Percentiles rank a stretch among this genome's conserved stretches.
phyloP scores from a whole-genome alignment of 1,284 basidiomycete genomes.

The Earliella scabrosa region DNA sequence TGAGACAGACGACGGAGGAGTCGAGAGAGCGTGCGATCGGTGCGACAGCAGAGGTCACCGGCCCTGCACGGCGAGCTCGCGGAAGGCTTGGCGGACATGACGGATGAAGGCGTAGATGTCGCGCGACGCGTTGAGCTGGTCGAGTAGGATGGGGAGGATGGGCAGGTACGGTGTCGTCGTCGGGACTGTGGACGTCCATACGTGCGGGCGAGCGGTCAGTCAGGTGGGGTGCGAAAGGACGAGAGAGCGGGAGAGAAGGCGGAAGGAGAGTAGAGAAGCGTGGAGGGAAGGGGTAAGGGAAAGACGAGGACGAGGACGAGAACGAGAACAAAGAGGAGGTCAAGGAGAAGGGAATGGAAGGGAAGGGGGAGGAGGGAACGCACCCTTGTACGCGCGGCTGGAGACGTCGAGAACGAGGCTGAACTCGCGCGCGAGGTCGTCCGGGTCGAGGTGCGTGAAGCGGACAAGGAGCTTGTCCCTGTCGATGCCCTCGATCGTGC shows the following conservation, averaged over 20 bases:
- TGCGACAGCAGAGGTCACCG: conserved; percentile 7
- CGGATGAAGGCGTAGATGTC: conserved; percentile 70
- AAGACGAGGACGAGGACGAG: too few relatives aligned
- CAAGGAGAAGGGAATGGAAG: too few relatives aligned
- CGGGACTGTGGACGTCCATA: too few relatives aligned
- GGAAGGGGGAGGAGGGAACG: conserved; percentile 27
- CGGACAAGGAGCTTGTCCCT: conserved; percentile 73
- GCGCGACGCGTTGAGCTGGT: conserved; percentile 62
- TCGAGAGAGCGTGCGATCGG: too few relatives aligned
- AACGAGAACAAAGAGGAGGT: too few relatives aligned
- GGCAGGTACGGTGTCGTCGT: conserved; percentile 71
- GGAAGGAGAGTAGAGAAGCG: too few relatives aligned
- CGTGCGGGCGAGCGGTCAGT: too few relatives aligned
- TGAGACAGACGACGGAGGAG: too few relatives aligned
- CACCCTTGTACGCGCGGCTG: conserved; percentile 66
- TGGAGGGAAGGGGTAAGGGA: too few relatives aligned
- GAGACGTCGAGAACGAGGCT: conserved; percentile 80
- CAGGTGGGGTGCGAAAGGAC: too few relatives aligned
- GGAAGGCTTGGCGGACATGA: conserved; percentile 52
- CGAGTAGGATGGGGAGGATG: conserved; percentile 63
- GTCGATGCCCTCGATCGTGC: conserved; percentile 76
- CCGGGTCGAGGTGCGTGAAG: conserved; percentile 69
- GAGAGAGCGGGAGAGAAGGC: too few relatives aligned
- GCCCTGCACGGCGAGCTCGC: conserved; percentile 25
- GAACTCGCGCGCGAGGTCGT: conserved; percentile 63